Evolutionary conservation across 495 filamentous ascomycete species (phyloP).

Genomic region (Penicillium odoratum): DNA sequence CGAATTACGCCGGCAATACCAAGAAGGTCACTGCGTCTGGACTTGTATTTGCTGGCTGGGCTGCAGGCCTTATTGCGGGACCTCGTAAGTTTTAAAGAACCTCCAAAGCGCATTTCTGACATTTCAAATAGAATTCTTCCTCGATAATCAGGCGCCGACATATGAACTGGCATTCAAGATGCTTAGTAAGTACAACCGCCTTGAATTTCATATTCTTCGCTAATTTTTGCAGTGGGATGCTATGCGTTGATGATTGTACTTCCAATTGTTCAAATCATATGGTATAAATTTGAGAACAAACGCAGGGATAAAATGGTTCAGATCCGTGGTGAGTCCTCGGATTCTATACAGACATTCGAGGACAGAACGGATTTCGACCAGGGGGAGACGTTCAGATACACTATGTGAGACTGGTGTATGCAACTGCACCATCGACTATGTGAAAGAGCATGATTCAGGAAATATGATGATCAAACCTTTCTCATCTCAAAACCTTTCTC

Average conservation of each 20-base stretch:
- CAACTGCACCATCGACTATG: no score
- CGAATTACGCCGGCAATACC: not conserved
- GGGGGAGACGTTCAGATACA: not conserved
- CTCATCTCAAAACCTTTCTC: no score
- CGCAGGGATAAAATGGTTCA: not conserved
- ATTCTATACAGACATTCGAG: not conserved
- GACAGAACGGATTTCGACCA: not conserved
- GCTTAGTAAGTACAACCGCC: not conserved
- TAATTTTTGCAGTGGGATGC: not conserved
- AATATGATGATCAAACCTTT: no score
- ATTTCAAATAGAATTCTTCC: not conserved
- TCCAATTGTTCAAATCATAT: not conserved
- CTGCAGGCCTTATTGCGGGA: not conserved
- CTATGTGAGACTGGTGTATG: not conserved
- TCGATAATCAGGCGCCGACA: not conserved
- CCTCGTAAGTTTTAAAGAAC: not conserved
- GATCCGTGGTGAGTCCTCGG: not conserved
- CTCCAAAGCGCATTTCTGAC: not conserved
- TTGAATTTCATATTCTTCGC: not conserved
- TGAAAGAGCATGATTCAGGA: no score
- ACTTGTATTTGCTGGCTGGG: not conserved
- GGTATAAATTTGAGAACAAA: not conserved
- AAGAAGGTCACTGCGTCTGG: not conserved
- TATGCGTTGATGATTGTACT: not conserved
- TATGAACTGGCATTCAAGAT: not conserved